phyloP scores from a whole-genome alignment of 352 stramenopile species.

The Globisporangium orthogonon region DNA sequence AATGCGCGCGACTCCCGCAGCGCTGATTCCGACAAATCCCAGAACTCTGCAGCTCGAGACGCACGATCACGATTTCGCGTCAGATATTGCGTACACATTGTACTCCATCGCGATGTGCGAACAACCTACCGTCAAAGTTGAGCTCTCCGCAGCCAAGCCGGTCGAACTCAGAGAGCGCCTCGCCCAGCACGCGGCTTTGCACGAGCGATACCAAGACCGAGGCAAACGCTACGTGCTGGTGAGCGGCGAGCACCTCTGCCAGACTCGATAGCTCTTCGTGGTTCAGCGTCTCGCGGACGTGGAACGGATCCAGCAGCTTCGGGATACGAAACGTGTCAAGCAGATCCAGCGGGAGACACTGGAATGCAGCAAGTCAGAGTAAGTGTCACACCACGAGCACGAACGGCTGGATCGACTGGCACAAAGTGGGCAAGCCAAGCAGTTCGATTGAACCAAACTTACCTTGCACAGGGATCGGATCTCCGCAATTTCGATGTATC shows the following conservation, averaged over 20 bases:
- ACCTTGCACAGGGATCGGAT: slow-evolving; percentile 54
- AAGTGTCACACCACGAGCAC: neutral
- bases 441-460: neutral
- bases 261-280: slow-evolving; percentile 18
- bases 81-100: neutral
- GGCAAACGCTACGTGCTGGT: slow-evolving; percentile 17
- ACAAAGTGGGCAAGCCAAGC: neutral
- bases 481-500: slow-evolving; percentile 65
- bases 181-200: slow-evolving; percentile 27
- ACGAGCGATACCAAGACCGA: slow-evolving; percentile 36
- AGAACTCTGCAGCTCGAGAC: slow-evolving; percentile 32
- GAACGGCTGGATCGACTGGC: neutral
- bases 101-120: neutral
- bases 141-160: slow-evolving; percentile 40
- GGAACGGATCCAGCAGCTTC: slow-evolving; percentile 10
- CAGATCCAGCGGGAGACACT: slow-evolving; percentile 6
- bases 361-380: neutral
- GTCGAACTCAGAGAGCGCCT: slow-evolving; percentile 46
- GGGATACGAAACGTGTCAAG: slow-evolving; percentile 8
- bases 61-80: no score
- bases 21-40: slow-evolving; percentile 28
- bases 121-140: slow-evolving; percentile 40
- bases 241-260: slow-evolving; percentile 15
- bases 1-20: slow-evolving; percentile 22
- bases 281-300: slow-evolving; percentile 12